phyloP scores from a whole-genome alignment of 257 asterid genomes.

The Petunia axillaris region DNA sequence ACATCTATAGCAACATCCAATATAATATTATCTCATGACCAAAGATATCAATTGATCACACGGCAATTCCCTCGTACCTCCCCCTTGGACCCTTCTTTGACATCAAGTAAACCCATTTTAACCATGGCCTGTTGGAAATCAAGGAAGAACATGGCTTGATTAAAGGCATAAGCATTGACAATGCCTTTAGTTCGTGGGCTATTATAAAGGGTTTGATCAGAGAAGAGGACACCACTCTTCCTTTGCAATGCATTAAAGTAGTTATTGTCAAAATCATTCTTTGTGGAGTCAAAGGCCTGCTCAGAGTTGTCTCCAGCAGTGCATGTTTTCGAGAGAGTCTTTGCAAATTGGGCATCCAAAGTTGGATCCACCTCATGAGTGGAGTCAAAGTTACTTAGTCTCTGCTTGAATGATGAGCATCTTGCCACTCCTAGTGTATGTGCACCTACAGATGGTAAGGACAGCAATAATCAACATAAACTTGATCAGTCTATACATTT shows the following conservation, averaged over 20 bases:
- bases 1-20: not conserved
- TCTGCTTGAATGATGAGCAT: constrained; percentile 83
- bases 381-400: constrained; percentile 67
- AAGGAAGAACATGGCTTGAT: constrained; percentile 79
- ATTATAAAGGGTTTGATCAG: constrained; percentile 77
- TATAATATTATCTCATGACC: not conserved
- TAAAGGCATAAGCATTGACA: constrained; percentile 66
- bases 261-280: constrained; percentile 59
- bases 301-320: constrained; percentile 70
- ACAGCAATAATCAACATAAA: not conserved
- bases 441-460: constrained; percentile 50
- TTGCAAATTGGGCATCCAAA: constrained; percentile 60
- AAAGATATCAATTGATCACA: constrained; percentile 41
- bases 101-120: constrained; percentile 76
- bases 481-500: too few species aligned
- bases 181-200: constrained; percentile 57
- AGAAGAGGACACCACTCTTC: constrained; percentile 67
- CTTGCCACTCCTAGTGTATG: constrained; percentile 90
- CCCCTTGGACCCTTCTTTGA: constrained; percentile 66
- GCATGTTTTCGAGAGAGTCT: constrained; percentile 63
- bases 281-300: constrained; percentile 68
- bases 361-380: constrained; percentile 70
- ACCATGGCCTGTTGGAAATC: constrained; percentile 80
- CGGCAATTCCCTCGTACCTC: constrained; percentile 71
- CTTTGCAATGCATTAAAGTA: constrained; percentile 65